phyloP scores from a whole-genome alignment of 2,329 filamentous ascomycete species.

The Trichoderma koningiopsis region DNA sequence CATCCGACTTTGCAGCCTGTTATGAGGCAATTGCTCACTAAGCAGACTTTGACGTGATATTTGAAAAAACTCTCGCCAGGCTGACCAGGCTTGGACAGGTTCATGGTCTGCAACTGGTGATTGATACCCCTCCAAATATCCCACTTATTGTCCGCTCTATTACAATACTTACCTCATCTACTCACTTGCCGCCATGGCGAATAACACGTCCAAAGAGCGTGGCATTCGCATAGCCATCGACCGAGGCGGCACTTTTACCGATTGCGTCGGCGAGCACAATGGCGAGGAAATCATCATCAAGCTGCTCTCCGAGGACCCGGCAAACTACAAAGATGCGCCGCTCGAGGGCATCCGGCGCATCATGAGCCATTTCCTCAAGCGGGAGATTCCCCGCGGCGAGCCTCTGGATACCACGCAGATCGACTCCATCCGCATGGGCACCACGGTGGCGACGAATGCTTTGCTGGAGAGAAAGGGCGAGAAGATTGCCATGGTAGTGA shows the following conservation, averaged over 20 bases:
- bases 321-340: conserved; percentile 88
- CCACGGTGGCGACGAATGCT: conserved; percentile 91
- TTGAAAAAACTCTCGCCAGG: neutral
- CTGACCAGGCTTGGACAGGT: neutral
- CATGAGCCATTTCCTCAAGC: conserved; percentile 73
- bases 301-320: conserved; percentile 84
- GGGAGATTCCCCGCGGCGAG: conserved; percentile 77
- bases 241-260: conserved; percentile 88
- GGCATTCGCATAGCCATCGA: conserved; percentile 76
- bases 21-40: conserved; percentile 6
- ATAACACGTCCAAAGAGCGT: conserved; percentile 44
- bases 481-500: conserved; percentile 83
- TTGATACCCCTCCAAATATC: conserved; percentile 3
- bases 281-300: conserved; percentile 82
- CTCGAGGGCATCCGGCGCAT: conserved; percentile 88
- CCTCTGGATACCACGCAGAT: conserved; percentile 80
- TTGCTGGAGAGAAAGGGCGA: conserved; percentile 89
- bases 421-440: conserved; percentile 93
- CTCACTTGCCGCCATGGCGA: conserved; percentile 38
- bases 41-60: neutral
- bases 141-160: neutral
- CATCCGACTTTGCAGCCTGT: conserved; percentile 7
- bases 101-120: neutral
- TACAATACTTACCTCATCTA: neutral
- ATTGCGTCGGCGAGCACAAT: conserved; percentile 83